Base-by-base conservation (phyloP, 2,329 filamentous ascomycete genomes). In the Purpureocillium takamizusanense region DNA sequence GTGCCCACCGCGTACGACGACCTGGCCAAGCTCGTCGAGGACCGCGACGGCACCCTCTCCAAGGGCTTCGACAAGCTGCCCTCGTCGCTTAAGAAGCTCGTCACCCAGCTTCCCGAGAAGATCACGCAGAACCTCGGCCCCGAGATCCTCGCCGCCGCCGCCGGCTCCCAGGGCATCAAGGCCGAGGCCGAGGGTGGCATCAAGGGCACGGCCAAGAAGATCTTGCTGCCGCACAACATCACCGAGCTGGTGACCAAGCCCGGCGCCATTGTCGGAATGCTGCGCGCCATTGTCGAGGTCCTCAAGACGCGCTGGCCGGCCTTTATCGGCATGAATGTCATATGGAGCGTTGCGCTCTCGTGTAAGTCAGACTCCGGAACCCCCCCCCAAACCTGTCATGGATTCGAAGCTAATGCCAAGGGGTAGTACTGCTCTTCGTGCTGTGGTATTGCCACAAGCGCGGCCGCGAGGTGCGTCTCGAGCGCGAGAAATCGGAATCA, bases 391-490 rank as follows among this genome's bases (percentile, higher is more conserved):
- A 25, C 14, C 31, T 21, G n/a, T 29, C 11, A 15, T 11, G 5
- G 3, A 14, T 11, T 12, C 23, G 18, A 18, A 33, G 34, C 46
- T 51, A 14, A 51, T 35, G 3, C 11, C 6, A 2, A 12, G n/a
- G 9, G 8, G 25, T 17, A 85, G 86, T 97, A 39, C 72, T 97
- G 13, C 74, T 98, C 40, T 92, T 95, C 56, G 86, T 94, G 33
- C 81, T 97, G 51, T 98, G 90, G 89, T 98, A 97, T 65, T 97
- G 89, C 65, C 83, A 97, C 63, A 97, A 97, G 67, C 84, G 92
- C 38, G 92, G 92, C 30, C 79, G 79, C 33, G 90, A 98, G 65
- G 81, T 80, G 7, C 77, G 92, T 36, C 74, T 97, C 11, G 81
- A 83, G 54, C 76, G 59, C 36, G 72, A 77, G 52, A 64, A 63